Evolutionary conservation across 192 early-diverging fungal genomes (phyloP).

Genomic region (Podila clonocystis): DNA sequence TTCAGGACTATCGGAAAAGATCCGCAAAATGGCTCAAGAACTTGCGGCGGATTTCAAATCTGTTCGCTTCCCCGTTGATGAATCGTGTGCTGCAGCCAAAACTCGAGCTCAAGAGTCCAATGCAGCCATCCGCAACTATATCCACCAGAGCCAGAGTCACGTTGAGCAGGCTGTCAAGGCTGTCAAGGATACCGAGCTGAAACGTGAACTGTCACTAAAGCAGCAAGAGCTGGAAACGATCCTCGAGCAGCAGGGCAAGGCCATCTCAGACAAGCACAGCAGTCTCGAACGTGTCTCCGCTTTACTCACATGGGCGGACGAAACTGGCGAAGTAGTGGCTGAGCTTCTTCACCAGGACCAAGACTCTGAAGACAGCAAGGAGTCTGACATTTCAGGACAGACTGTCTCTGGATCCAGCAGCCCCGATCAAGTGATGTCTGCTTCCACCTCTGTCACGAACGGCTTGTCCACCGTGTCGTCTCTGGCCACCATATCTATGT

Average conservation of each 20-base stretch:
- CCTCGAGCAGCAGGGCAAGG: not conserved
- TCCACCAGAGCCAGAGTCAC: conserved; percentile 1
- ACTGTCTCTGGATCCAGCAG: not conserved
- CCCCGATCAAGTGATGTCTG: not conserved
- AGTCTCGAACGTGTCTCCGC: conserved; percentile 10
- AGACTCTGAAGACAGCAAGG: not conserved
- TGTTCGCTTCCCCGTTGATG: conserved; percentile 24
- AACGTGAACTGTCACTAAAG: conserved; percentile 10
- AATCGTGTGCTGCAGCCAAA: conserved; percentile 13
- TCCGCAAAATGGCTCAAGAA: conserved; percentile 6
- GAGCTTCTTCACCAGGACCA: not conserved
- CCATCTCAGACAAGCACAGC: conserved; percentile 14
- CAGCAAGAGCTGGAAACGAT: conserved; percentile 19
- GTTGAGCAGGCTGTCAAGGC: conserved; percentile 7
- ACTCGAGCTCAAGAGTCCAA: conserved; percentile 10
- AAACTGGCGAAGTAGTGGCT: conserved; percentile 1
- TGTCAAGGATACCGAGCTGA: conserved; percentile 2
- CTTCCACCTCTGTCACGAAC: not conserved
- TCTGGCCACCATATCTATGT: not conserved
- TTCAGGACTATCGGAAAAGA: conserved; percentile 1
- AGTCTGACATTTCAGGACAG: not conserved
- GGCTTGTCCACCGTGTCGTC: not conserved
- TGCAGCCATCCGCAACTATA: conserved; percentile 12
- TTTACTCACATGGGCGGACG: conserved; percentile 24
- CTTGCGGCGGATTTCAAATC: conserved; percentile 7